These are phyloP conservation scores for Diaporthe vexans DNA, from an alignment of 2,329 filamentous ascomycete genomes.

Conservation along the genomic window DNA sequence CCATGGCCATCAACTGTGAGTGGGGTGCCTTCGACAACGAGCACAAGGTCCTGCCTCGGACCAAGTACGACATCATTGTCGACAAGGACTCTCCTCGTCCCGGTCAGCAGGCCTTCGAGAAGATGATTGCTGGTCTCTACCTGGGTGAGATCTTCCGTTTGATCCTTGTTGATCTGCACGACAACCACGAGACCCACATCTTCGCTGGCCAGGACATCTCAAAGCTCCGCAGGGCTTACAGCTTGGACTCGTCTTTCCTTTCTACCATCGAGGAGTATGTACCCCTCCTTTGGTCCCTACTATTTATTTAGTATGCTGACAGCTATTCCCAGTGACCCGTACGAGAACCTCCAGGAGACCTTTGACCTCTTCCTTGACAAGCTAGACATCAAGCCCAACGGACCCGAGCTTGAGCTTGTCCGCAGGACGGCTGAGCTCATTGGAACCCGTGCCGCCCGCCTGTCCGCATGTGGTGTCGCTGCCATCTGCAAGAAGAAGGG, in stretches of 20 bases:
- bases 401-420: conserved; percentile 88
- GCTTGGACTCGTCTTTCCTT: conserved; percentile 92
- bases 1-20: conserved; percentile 97
- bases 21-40: conserved; percentile 98
- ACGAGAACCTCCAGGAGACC: conserved; percentile 94
- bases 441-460: conserved; percentile 91
- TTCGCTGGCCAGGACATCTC: conserved; percentile 88
- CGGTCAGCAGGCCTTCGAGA: conserved; percentile 95
- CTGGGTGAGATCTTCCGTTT: conserved; percentile 95
- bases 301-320: conserved; percentile 40
- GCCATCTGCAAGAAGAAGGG: conserved; percentile 98
- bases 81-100: conserved; percentile 93
- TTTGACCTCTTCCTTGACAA: conserved; percentile 83
- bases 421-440: conserved; percentile 93
- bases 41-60: conserved; percentile 87
- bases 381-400: conserved; percentile 78
- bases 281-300: not conserved
- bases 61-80: conserved; percentile 87
- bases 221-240: conserved; percentile 87
- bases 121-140: conserved; percentile 97
- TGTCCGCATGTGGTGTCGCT: conserved; percentile 94
- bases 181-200: conserved; percentile 80
- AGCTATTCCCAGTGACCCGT: conserved; percentile 77
- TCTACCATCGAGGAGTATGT: conserved; percentile 89
- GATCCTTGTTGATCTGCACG: conserved; percentile 86